Percentiles rank a stretch among this genome's conserved stretches.
Conservation (phyloP, 2,329 filamentous ascomycete species). For the Diplodia intermedia region DNA sequence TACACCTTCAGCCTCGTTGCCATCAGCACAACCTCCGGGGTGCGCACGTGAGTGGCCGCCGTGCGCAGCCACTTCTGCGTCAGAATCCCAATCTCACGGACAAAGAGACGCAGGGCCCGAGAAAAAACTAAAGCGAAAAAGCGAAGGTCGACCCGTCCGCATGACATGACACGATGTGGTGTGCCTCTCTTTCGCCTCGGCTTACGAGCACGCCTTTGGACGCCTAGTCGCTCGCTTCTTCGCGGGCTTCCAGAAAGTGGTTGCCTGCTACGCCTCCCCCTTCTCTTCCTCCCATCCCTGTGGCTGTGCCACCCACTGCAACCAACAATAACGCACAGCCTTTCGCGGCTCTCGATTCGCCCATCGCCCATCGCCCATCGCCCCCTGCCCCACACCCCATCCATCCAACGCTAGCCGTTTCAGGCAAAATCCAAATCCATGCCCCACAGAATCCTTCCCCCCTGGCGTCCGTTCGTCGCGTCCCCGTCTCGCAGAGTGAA, state of each 20-base stretch:
- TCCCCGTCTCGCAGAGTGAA: neutral
- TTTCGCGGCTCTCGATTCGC: neutral
- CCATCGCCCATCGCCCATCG: neutral
- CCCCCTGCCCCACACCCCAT: neutral
- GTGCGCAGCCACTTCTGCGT: constrained; percentile 1
- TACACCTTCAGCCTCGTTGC: neutral
- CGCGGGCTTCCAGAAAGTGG: neutral
- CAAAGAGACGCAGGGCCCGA: neutral
- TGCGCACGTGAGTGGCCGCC: constrained; percentile 11
- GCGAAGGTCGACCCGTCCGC: neutral
- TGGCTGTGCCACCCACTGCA: constrained; percentile 10
- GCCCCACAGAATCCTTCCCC: neutral
- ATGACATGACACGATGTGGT: constrained; percentile 14
- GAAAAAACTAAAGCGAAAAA: neutral
- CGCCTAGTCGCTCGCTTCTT: too few species aligned
- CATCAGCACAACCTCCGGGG: constrained; percentile 4
- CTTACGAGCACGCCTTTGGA: neutral
- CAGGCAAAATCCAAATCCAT: constrained; percentile 2
- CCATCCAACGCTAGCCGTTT: constrained; percentile 1
- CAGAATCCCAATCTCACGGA: neutral
- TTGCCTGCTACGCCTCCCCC: constrained; percentile 6
- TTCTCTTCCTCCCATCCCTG: constrained; percentile 1
- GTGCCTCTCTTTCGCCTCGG: neutral
- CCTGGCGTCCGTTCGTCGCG: neutral
- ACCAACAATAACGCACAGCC: neutral